phyloP scores from a whole-genome alignment of 352 stramenopile genomes.

The Globisporangium acanthophoron region DNA sequence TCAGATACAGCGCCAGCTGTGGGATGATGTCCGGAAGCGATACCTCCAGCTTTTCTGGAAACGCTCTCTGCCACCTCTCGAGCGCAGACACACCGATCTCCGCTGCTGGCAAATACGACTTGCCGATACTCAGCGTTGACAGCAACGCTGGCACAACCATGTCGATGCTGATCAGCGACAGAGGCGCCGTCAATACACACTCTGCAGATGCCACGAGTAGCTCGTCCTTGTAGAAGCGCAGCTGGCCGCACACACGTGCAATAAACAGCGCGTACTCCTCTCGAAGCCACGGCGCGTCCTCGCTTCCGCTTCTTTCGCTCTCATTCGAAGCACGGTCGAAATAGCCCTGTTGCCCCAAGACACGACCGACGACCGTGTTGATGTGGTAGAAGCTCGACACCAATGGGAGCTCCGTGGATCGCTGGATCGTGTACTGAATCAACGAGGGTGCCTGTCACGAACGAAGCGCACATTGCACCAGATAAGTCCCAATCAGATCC shows the following conservation, averaged over 20 bases:
- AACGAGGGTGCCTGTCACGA: constrained; percentile 24
- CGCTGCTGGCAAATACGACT: constrained; percentile 55
- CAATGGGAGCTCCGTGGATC: constrained; percentile 26
- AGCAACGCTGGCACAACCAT: constrained; percentile 30
- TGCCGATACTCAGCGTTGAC: constrained; percentile 51
- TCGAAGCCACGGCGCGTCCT: constrained; percentile 1
- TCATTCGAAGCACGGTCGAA: constrained; percentile 12
- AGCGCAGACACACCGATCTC: constrained; percentile 47
- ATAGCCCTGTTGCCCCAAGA: constrained; percentile 20
- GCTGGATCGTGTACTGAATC: constrained; percentile 27
- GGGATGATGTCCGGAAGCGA: constrained; percentile 40
- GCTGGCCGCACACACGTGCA: constrained; percentile 30
- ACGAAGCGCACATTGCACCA: not conserved
- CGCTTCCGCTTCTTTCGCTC: not conserved
- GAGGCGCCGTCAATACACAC: constrained; percentile 54
- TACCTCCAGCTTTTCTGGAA: constrained; percentile 20
- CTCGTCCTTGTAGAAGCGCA: constrained; percentile 76
- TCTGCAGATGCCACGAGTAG: constrained; percentile 51
- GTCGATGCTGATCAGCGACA: constrained; percentile 26
- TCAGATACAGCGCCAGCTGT: constrained; percentile 45
- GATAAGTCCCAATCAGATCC: not conserved
- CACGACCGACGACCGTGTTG: constrained; percentile 29
- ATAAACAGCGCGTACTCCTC: constrained; percentile 44
- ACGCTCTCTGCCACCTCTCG: constrained; percentile 44
- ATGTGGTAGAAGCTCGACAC: constrained; percentile 65